These are phyloP conservation scores for Arthonia radiata DNA, from an alignment of 495 filamentous ascomycete species.

Conservation along the genomic window DNA sequence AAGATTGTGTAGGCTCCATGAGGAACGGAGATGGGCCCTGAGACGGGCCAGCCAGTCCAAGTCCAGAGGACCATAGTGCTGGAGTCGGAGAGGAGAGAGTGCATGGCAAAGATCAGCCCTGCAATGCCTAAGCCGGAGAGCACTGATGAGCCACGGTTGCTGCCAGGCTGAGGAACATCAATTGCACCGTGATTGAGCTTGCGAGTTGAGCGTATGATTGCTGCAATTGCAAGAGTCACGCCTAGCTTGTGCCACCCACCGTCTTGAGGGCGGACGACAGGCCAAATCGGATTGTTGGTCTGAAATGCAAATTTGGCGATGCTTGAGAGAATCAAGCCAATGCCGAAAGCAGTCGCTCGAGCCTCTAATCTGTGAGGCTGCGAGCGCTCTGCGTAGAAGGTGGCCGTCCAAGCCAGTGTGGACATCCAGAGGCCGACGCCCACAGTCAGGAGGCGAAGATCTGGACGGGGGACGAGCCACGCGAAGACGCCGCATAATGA, in stretches of 20 bases:
- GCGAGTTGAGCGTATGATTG: slow-evolving; percentile 45
- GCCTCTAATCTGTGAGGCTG: slow-evolving; percentile 54
- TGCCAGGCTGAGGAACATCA: slow-evolving; percentile 8
- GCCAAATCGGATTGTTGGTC: slow-evolving; percentile 98
- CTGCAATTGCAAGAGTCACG: slow-evolving; percentile 46
- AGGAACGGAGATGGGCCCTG: slow-evolving; percentile 67
- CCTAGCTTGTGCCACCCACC: slow-evolving; percentile 85
- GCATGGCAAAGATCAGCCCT: slow-evolving; percentile 72
- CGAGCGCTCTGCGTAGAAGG: slow-evolving; percentile 51
- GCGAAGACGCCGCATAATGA: slow-evolving; percentile 60
- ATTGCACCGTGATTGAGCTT: slow-evolving; percentile 25
- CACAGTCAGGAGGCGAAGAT: slow-evolving; percentile 53
- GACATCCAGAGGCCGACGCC: slow-evolving; percentile 53
- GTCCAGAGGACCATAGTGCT: slow-evolving; percentile 98
- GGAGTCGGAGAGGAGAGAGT: slow-evolving; percentile 83
- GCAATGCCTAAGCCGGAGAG: slow-evolving; percentile 56
- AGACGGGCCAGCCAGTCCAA: slow-evolving; percentile 92
- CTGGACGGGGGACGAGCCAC: slow-evolving; percentile 49
- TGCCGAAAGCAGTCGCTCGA: slow-evolving; percentile 51
- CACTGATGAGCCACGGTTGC: slow-evolving; percentile 36
- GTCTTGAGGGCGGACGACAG: slow-evolving; percentile 66
- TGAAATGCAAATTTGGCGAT: slow-evolving; percentile 81
- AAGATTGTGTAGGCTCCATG: slow-evolving; percentile 69
- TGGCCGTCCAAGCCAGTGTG: slow-evolving; percentile 61
- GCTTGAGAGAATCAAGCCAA: slow-evolving; percentile 64